Base-by-base conservation (phyloP, 1,284 basidiomycete species). In the Malassezia japonica region DNA sequence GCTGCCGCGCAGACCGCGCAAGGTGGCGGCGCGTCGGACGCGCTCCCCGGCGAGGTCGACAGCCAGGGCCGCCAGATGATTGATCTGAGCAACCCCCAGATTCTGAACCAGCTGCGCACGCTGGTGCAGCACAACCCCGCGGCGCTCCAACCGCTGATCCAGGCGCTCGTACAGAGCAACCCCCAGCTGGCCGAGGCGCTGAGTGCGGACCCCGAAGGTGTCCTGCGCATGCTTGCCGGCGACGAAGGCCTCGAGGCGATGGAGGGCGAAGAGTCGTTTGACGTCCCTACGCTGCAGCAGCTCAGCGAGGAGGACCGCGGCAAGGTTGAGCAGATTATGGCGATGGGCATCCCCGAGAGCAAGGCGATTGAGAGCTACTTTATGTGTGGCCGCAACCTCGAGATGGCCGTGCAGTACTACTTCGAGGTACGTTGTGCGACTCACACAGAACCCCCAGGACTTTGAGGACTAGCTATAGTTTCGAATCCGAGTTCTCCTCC, bases 361-460 rank as follows among this genome's bases (percentile, higher is more conserved):
- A 65, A 67, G 54, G 70, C 70, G 20, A 67, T 71, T 37, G 69
- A 71, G 44, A 53, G 48, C 28, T 72, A 62, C 49, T 64, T 72
- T 7, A 70, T 71, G 66, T 72, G 70, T 40, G 70, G 66, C 18
- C 57, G 63, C 37, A 72, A 72, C 42, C 57, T 71, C 36, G 70
- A 72, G 48, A 68, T 72, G 66, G 69, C 69, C 4, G 62, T 72
- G 16, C 68, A 70, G 55, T 72, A 70, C 48, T 72, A 72, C 47
- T 72, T 69, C 50, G 69, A 69, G 38, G 56, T 58, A 36, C 24
- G 56, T 47, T 27, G 23, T 24, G 7, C 6, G 25, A 2, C 41
- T 50, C 7, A 50, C 43, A 28, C 9, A 52, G 43, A 57, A 57
- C 44, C 50, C 50, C 13, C 38, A 43, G 15, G 55, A 57, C 50